Evolutionary conservation across 352 stramenopile genomes (phyloP), one percentile per base, ranked within the genome.

Genomic region (Phytophthora rubi): DNA sequence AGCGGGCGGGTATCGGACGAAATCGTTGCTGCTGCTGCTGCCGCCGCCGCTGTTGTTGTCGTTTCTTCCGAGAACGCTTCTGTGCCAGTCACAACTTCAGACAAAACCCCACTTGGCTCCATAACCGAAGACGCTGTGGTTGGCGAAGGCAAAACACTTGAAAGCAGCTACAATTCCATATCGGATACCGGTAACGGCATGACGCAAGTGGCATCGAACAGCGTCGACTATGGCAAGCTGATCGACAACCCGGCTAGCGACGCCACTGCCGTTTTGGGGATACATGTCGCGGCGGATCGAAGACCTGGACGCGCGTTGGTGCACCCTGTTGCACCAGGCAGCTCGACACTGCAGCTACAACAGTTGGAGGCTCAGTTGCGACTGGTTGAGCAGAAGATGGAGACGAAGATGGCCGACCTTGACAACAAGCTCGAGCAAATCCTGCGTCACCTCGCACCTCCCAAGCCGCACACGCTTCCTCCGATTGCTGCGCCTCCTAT

Each of bases 371-470:
- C 42, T 16, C 57, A 76, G 30, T 9, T 77, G 12, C 45, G 57
- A 9, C 23, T 70, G 10, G 72, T 74, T 37, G 71, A 82, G 53
- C 71, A 75, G 26, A 81, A 65, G 16, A 64, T 82, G 68, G 68
- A 82, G 39, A 48, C 44, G 1, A 67, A 66, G 26, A 70, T 82
- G 61, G 51, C 56, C 30, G 44, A 62, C 8, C 30, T 82, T 18
- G 77, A 76, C 35, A 9, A 53, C 53, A 82, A 82, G 51, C 68
- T 81, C 18, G 65, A 76, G 57, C 61, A 77, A 44, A 70, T 84
- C 47, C 42, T 84, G 47, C 44, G 30, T 26, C 62, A 68, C 32
- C 53, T 79, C 12, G 32, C n/a, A 37, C 39, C 47, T 0, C 2
- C 52, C 23, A 69, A 63, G n/a, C 21, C 65, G 3, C 52, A 23